These are phyloP conservation scores for Neurospora sp. DNA, from an alignment of 495 filamentous ascomycete genomes.

Conservation along the genomic window DNA sequence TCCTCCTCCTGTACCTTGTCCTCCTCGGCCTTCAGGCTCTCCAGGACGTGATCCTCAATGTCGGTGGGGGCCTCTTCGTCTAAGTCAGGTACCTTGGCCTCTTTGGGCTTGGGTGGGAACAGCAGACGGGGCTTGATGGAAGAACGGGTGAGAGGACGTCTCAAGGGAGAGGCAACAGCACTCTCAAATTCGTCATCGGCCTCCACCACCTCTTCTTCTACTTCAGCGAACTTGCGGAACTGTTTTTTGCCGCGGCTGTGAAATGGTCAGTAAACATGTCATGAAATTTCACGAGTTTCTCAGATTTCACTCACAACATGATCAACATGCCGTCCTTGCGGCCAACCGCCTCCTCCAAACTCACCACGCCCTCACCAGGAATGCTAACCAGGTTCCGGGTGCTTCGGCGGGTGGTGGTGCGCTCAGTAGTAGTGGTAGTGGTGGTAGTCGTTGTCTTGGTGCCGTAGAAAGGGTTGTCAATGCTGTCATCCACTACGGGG, in stretches of 20 bases:
- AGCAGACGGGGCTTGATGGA: constrained; percentile 77
- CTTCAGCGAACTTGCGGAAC: constrained; percentile 54
- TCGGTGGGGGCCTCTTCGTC: constrained; percentile 43
- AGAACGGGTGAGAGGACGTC: constrained; percentile 56
- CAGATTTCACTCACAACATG: constrained; percentile 61
- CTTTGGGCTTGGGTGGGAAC: constrained; percentile 51
- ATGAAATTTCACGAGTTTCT: constrained; percentile 1
- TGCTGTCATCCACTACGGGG: constrained; percentile 54
- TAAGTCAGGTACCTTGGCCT: constrained; percentile 44
- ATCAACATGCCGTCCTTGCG: constrained; percentile 74
- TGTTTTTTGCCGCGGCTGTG: constrained; percentile 81
- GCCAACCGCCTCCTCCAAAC: constrained; percentile 51
- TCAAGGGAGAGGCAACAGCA: constrained; percentile 35
- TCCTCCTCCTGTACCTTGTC: constrained; percentile 36
- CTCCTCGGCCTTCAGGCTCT: constrained; percentile 43
- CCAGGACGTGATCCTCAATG: constrained; percentile 40
- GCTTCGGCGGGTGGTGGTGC: constrained; percentile 28
- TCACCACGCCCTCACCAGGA: constrained; percentile 43
- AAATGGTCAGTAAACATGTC: constrained; percentile 4
- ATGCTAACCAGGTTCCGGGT: constrained; percentile 36
- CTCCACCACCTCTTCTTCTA: constrained; percentile 18
- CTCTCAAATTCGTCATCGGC: constrained; percentile 35
- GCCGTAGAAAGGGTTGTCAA: constrained; percentile 70
- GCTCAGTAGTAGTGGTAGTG: constrained; percentile 16
- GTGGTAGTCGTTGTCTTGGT: constrained; percentile 18